A percentile compares a stretch with the other conserved stretches of the same genome.
Conservation (phyloP, 805 yeast genomes). For the Starmerella bombicola region DNA sequence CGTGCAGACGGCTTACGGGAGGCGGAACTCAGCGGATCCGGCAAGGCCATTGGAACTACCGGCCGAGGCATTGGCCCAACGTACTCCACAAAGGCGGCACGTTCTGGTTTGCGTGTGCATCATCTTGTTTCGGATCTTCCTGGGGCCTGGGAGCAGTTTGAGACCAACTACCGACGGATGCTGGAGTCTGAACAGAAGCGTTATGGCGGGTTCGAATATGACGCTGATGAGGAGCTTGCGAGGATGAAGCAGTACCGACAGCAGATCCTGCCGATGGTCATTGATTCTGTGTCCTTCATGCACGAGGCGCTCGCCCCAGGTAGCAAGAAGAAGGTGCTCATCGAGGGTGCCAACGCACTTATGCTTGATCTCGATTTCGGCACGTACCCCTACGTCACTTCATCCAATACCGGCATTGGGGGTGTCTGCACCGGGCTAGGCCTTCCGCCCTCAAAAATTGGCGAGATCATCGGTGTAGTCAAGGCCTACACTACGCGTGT, state of each 20-base stretch:
- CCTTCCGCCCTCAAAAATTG: conserved; percentile 76
- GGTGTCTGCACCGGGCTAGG: conserved; percentile 97
- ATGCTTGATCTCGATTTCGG: conserved; percentile 97
- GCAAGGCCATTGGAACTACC: conserved; percentile 90
- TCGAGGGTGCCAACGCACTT: conserved; percentile 97
- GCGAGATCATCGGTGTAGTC: conserved; percentile 84
- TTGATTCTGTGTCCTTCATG: conserved; percentile 73
- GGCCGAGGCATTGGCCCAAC: conserved; percentile 99
- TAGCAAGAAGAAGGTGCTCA: conserved; percentile 58
- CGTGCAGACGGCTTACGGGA: conserved; percentile 91
- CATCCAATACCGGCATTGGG: conserved; percentile 91
- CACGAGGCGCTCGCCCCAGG: conserved; percentile 60
- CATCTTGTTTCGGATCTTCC: conserved; percentile 84
- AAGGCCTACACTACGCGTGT: conserved; percentile 98
- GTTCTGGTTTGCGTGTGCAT: conserved; percentile 94
- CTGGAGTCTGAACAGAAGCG: conserved; percentile 73
- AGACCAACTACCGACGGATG: conserved; percentile 58
- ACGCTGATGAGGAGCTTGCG: conserved; percentile 64
- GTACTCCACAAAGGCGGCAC: conserved; percentile 88
- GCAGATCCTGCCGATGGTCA: conserved; percentile 73
- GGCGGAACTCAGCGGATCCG: conserved; percentile 67
- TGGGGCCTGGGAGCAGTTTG: conserved; percentile 88
- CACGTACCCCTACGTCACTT: conserved; percentile 94
- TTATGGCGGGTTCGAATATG: conserved; percentile 77
- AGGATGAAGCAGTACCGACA: conserved; percentile 66